Percentiles rank a stretch among this genome's conserved stretches.
Evolutionary conservation across 2,329 filamentous ascomycete species (phyloP).

Genomic region (Juglanconis oblonga): DNA sequence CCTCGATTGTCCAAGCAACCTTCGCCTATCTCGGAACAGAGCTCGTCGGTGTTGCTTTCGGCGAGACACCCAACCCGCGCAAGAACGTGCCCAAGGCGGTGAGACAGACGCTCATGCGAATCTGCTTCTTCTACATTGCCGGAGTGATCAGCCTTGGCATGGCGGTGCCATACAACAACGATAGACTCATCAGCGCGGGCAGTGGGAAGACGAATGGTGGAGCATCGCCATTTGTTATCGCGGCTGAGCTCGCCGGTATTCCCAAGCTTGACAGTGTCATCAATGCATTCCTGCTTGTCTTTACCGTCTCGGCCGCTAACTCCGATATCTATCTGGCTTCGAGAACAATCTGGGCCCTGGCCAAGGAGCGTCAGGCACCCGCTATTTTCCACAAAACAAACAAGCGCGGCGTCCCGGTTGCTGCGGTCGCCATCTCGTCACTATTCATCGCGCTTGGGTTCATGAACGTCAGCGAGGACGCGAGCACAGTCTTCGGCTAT

Average conservation of each 20-base stretch:
- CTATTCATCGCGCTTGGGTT: conserved; percentile 37
- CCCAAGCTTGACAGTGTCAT: conserved; percentile 51
- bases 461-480: conserved; percentile 23
- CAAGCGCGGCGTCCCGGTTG: conserved; percentile 37
- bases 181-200: conserved; percentile 50
- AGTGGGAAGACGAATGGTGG: conserved; percentile 36
- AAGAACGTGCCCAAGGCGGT: conserved; percentile 66
- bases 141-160: conserved; percentile 63
- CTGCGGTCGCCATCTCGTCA: conserved; percentile 34
- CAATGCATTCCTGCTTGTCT: conserved; percentile 58
- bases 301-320: conserved; percentile 59
- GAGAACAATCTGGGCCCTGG: conserved; percentile 37
- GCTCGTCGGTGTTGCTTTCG: conserved; percentile 66
- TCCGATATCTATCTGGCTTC: conserved; percentile 52
- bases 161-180: conserved; percentile 55
- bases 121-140: conserved; percentile 60
- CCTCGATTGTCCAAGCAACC: conserved; percentile 35
- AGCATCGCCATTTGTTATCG: conserved; percentile 45
- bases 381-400: conserved; percentile 31
- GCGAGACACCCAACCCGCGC: conserved; percentile 65
- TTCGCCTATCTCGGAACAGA: conserved; percentile 50
- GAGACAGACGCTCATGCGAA: conserved; percentile 60
- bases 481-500: conserved; percentile 34
- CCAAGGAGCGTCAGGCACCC: conserved; percentile 39
- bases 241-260: conserved; percentile 52